These are phyloP conservation scores for Escovopsis sp. DNA, from an alignment of 2,329 filamentous ascomycete species.

Conservation along the genomic window DNA sequence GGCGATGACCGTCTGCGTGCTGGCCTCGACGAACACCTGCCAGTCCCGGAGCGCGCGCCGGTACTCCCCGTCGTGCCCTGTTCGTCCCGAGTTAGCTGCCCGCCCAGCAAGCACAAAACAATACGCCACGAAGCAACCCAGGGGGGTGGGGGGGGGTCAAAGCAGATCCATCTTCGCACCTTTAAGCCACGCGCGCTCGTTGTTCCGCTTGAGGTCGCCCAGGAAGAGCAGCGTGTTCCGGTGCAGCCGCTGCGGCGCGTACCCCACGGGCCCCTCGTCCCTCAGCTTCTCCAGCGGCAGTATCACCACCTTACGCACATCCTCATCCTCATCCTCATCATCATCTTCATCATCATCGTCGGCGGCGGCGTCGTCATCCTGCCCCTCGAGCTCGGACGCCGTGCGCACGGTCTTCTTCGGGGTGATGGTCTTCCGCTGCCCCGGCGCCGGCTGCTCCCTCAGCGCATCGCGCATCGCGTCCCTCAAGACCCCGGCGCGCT, in stretches of 20 bases:
- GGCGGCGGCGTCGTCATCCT: slow-evolving; percentile 1
- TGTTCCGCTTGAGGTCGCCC: slow-evolving; percentile 43
- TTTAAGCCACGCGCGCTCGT: slow-evolving; percentile 44
- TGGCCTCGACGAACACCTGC: slow-evolving; percentile 58
- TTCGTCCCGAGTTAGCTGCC: not conserved
- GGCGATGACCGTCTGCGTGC: slow-evolving; percentile 56
- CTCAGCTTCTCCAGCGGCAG: slow-evolving; percentile 23
- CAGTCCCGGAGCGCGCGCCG: slow-evolving; percentile 67
- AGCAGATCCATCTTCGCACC: slow-evolving; percentile 19
- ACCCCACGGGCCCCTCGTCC: slow-evolving; percentile 23
- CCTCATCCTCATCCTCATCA: slow-evolving; percentile 23
- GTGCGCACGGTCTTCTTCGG: slow-evolving; percentile 9
- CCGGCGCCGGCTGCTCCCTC: slow-evolving; percentile 9
- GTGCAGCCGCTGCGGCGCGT: slow-evolving; percentile 38
- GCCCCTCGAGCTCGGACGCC: not conserved
- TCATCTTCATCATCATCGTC: slow-evolving; percentile 12
- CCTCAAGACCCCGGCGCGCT: slow-evolving; percentile 8
- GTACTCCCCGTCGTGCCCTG: slow-evolving; percentile 69
- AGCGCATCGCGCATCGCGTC: slow-evolving; percentile 8
- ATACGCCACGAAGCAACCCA: no score
- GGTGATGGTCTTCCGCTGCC: slow-evolving; percentile 10
- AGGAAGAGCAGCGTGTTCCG: slow-evolving; percentile 44
- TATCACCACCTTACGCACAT: slow-evolving; percentile 19
- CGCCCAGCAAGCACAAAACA: not conserved
- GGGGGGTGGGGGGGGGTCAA: no score